Percentiles rank a stretch among this genome's conserved stretches.
These are phyloP conservation scores for Jackrogersella minutella DNA, from an alignment of 495 filamentous ascomycete genomes.

Conservation along the genomic window DNA sequence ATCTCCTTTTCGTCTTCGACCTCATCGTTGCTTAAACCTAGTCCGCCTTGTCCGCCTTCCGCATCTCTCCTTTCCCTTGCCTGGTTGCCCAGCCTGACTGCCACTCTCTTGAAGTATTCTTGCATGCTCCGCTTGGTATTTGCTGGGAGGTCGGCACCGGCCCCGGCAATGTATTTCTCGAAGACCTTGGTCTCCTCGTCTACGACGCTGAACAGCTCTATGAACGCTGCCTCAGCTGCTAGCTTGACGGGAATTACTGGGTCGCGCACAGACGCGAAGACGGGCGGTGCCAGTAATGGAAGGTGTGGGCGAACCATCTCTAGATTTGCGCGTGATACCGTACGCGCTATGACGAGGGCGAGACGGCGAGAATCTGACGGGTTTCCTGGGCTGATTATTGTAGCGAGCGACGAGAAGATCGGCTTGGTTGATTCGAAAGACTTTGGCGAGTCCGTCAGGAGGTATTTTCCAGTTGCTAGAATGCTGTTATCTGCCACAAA, in stretches of 20 bases:
- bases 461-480: slow-evolving; percentile 93
- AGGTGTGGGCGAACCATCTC: slow-evolving; percentile 84
- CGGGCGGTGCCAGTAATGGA: slow-evolving; percentile 74
- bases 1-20: slow-evolving; percentile 93
- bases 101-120: slow-evolving; percentile 96
- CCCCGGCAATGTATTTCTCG: slow-evolving; percentile 78
- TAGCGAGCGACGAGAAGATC: slow-evolving; percentile 78
- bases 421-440: slow-evolving; percentile 75
- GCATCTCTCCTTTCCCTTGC: slow-evolving; percentile 88
- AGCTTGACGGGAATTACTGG: slow-evolving; percentile 96
- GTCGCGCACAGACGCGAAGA: slow-evolving; percentile 92
- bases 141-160: slow-evolving; percentile 62
- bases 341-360: slow-evolving; percentile 88
- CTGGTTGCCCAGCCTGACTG: slow-evolving; percentile 79
- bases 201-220: slow-evolving; percentile 91
- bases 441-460: slow-evolving; percentile 71
- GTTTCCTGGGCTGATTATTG: slow-evolving; percentile 76
- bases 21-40: slow-evolving; percentile 88
- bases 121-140: slow-evolving; percentile 87
- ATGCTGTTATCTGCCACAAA: slow-evolving; percentile 90
- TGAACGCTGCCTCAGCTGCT: slow-evolving; percentile 91
- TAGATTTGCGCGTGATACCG: slow-evolving; percentile 75
- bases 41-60: slow-evolving; percentile 84
- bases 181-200: slow-evolving; percentile 87
- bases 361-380: slow-evolving; percentile 85